Base-by-base conservation (phyloP, 441 rosid genomes). In the Gossypium davidsonii region DNA sequence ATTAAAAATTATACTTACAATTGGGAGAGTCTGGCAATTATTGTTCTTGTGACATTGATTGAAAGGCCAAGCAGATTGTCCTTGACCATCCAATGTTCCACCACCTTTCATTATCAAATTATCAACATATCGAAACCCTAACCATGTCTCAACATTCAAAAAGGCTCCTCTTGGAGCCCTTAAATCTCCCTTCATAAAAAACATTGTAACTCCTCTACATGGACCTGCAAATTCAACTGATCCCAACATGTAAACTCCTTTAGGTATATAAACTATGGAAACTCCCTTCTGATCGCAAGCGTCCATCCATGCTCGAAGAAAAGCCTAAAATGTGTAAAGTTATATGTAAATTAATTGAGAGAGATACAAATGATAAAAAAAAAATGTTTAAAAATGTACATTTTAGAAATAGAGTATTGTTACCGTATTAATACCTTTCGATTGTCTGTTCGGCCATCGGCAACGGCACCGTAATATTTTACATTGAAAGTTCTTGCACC, bases 281-380 rank as follows among this genome's bases (percentile, higher is more conserved):
- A 2, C 12, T n/a, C 87, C 88, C n/a, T 31, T 37, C 73, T 71
- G 73, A 3, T n/a, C 20, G 64, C 93, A 90, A 14, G 91, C 95
- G 2, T 78, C 85, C 0, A 48, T 67, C 92, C 92, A 90, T 64
- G 89, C 90, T n/a, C 26, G 59, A 55, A 79, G 23, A 74, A 90
- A 85, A 23, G 85, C 91, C 95, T 87, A 57, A 39, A 31, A 56
- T 0, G 18, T 3, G 28, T 12, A 2, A 14, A 0, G 1, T 10
- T 10, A 18, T 1, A 31, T 3, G 26, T 15, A 5, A 20, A 21
- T n/a, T 26, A 15, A 34, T 1, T 20, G 28, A 56, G 10, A 34
- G 11, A 31, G 15, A 0, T n/a, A 8, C 3, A 31, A 8, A 31
- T 0, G 2, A 6, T 17, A 1, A 17, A 8, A 15, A 58, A 0